Evolutionary conservation across 139 green algal species (phyloP).

Genomic region (Coelastrella sp.): DNA sequence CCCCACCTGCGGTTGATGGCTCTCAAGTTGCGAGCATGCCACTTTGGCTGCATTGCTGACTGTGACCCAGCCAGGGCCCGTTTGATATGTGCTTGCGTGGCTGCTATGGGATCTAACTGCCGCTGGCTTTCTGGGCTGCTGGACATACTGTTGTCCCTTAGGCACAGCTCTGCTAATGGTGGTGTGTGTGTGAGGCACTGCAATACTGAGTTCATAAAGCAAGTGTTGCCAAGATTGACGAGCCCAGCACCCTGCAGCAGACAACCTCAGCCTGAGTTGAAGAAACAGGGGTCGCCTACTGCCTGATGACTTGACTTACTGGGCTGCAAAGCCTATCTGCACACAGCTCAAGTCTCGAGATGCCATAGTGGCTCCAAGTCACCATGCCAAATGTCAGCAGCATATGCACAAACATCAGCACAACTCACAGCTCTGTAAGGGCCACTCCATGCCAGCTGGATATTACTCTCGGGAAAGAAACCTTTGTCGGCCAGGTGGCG

Average conservation of each 20-base stretch:
- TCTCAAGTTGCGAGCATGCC: conserved; percentile 48
- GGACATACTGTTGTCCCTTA: conserved; percentile 44
- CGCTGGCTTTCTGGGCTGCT: background rate
- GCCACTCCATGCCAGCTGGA: conserved; percentile 67
- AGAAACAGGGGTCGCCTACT: background rate
- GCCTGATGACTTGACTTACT: background rate
- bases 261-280: background rate
- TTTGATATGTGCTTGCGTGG: conserved; percentile 68
- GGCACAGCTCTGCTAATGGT: conserved; percentile 84
- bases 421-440: conserved; percentile 53
- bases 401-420: background rate
- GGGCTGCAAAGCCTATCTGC: background rate
- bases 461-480: conserved; percentile 63
- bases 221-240: conserved; percentile 97
- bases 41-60: conserved; percentile 23
- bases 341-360: no score
- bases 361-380: no score
- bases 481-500: conserved; percentile 45
- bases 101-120: conserved; percentile 64
- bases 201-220: conserved; percentile 98
- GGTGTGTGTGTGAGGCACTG: conserved; percentile 95
- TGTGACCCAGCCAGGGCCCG: conserved; percentile 37
- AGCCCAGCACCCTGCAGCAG: conserved; percentile 83
- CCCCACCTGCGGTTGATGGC: conserved; percentile 49
- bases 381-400: no score